phyloP scores from a whole-genome alignment of 169 alveolate species.

The Cryptosporidium sp. region DNA sequence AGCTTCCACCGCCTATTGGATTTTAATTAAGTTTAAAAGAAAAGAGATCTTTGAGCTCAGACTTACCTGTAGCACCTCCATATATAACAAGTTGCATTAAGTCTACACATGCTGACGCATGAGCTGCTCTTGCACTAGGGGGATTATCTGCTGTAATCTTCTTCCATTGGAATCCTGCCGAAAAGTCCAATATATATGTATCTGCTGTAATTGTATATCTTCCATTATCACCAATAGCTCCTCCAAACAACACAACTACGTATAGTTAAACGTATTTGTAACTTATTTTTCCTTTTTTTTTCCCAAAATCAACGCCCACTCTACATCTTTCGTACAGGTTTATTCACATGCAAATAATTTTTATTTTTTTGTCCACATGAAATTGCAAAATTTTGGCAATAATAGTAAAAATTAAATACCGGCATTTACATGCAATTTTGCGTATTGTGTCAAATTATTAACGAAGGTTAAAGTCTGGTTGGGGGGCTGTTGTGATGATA shows the following conservation, averaged over 20 bases:
- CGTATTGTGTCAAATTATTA: background rate
- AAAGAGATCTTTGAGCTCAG: background rate
- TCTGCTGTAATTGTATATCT: conserved; percentile 97
- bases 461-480: background rate
- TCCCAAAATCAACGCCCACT: background rate
- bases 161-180: conserved; percentile 89
- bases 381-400: background rate
- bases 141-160: conserved; percentile 89
- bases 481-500: background rate
- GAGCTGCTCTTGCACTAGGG: conserved; percentile 99
- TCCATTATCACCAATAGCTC: conserved; percentile 97
- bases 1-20: conserved; percentile 92
- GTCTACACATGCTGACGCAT: conserved; percentile 98
- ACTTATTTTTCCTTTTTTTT: background rate
- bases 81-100: conserved; percentile 93
- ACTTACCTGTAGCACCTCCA: conserved; percentile 98
- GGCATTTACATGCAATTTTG: conserved; percentile 14
- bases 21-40: background rate
- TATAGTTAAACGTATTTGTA: background rate
- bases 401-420: background rate
- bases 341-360: background rate
- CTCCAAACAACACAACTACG: conserved; percentile 92
- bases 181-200: conserved; percentile 90
- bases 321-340: background rate
- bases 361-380: background rate